Conservation (phyloP, 306 rosid genomes). For the Luffa acutangula region DNA sequence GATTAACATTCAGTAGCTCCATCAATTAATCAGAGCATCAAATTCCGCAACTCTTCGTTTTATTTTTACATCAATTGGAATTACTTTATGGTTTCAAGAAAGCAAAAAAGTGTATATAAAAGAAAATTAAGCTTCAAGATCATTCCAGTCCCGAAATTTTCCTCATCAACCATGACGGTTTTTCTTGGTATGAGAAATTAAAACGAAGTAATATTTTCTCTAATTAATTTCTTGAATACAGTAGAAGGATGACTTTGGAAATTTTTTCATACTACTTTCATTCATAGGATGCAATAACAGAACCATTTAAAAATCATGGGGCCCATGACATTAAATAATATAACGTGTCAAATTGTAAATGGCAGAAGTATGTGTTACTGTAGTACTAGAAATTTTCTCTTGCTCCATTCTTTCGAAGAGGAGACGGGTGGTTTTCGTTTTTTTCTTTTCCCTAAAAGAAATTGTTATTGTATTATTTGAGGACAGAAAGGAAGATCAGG, state of each 20-base stretch:
- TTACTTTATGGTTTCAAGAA: background rate
- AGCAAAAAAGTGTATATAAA: background rate
- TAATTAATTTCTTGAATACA: too few species aligned
- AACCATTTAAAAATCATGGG: too few species aligned
- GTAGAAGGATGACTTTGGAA: background rate
- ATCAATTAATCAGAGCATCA: background rate
- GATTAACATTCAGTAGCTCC: constrained; percentile 13
- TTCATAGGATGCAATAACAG: background rate
- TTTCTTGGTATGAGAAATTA: background rate
- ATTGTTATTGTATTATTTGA: too few species aligned
- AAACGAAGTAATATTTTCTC: too few species aligned
- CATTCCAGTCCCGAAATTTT: background rate
- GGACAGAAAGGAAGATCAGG: background rate
- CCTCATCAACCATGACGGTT: background rate
- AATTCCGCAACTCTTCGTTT: too few species aligned
- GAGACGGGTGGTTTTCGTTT: background rate
- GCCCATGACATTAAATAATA: too few species aligned
- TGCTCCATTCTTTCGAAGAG: background rate
- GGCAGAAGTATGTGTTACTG: too few species aligned
- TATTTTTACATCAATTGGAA: background rate
- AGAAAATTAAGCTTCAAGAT: background rate
- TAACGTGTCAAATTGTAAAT: too few species aligned
- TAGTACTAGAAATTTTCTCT: too few species aligned
- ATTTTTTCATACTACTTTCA: background rate
- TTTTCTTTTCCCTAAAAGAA: too few species aligned